Conservation (phyloP, 257 asterid genomes). For the Solanum piurae region DNA sequence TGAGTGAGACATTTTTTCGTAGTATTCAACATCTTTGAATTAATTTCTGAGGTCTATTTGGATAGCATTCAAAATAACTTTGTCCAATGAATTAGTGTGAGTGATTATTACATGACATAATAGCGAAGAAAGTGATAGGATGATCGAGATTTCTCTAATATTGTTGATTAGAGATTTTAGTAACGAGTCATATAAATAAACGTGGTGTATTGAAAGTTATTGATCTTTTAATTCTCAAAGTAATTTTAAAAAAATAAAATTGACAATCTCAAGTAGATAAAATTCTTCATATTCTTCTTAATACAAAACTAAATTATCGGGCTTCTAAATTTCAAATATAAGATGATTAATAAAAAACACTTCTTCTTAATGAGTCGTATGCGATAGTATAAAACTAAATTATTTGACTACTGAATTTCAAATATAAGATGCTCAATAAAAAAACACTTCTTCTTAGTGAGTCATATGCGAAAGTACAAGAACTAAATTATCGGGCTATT, state of each 20-base stretch:
- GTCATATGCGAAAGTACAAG: too few relatives aligned
- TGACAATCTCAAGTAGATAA: too few relatives aligned
- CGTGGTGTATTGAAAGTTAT: too few relatives aligned
- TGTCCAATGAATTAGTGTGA: background rate
- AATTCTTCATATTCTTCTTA: background rate
- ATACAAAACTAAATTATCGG: background rate
- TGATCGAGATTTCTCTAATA: background rate
- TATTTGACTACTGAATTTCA: too few relatives aligned
- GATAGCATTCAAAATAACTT: background rate
- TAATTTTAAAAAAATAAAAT: background rate
- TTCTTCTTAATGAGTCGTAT: background rate
- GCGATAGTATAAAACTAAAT: background rate
- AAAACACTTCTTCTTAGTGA: background rate
- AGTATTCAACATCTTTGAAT: background rate
- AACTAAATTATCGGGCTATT: too few relatives aligned
- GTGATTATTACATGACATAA: background rate
- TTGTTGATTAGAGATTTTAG: background rate
- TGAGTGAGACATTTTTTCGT: background rate
- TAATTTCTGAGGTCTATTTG: background rate
- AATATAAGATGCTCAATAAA: background rate
- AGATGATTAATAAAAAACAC: too few relatives aligned
- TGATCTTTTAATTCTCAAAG: background rate
- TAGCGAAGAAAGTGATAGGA: background rate
- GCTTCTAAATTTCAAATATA: too few relatives aligned
- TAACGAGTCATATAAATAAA: background rate